These are phyloP conservation scores for Sugiyamaella smithiae DNA, from an alignment of 805 yeast genomes.

Conservation along the genomic window DNA sequence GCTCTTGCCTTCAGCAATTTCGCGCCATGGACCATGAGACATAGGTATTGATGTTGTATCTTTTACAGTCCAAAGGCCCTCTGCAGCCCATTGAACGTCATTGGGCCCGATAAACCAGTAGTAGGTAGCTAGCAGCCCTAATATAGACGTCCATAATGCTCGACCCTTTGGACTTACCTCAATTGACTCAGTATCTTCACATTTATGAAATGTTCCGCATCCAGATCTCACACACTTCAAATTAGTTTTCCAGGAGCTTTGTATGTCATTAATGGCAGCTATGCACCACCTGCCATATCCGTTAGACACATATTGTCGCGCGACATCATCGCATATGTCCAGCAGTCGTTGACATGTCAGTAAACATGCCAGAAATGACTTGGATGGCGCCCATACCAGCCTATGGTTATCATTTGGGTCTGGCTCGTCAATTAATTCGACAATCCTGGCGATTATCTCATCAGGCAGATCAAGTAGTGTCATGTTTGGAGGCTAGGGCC, in stretches of 20 bases:
- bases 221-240: neutral
- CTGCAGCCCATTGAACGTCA: constrained; percentile 2
- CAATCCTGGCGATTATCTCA: neutral
- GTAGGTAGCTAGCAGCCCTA: neutral
- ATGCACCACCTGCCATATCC: neutral
- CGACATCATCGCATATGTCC: neutral
- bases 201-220: neutral
- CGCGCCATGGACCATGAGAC: neutral
- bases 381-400: neutral
- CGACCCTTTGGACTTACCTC: neutral
- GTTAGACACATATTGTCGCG: neutral
- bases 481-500: too few relatives aligned
- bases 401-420: neutral
- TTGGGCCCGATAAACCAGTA: neutral
- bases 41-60: neutral
- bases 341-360: neutral
- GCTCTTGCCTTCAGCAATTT: neutral
- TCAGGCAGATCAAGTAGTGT: constrained; percentile 2
- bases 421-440: neutral
- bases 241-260: neutral
- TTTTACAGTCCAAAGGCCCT: neutral
- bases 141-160: neutral
- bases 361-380: neutral
- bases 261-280: neutral
- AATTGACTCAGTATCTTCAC: neutral